Base-by-base conservation (phyloP, 2,329 filamentous ascomycete genomes). In the Xylaria sp. region DNA sequence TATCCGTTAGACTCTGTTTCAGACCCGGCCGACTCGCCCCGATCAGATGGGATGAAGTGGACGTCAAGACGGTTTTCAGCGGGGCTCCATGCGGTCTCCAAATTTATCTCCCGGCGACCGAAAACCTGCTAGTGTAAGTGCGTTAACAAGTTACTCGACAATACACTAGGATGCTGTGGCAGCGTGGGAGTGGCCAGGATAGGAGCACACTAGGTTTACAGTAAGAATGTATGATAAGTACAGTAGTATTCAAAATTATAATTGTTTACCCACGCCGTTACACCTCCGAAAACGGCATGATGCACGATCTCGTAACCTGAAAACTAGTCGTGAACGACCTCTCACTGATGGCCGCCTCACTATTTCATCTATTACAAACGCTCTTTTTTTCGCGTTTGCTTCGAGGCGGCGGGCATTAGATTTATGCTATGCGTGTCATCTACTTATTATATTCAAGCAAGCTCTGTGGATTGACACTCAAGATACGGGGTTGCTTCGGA, bases 31-130 rank as follows among this genome's bases (percentile, higher is more conserved):
- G 20, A 60, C 25, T 62, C 55, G 60, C 65, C 53, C 67, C 60
- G 65, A 67, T 57, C 41, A 41, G 60, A 64, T 57, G 46, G 67
- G 53, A 58, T 60, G 36, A 43, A 58, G 55, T 20, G 61, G 60
- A 56, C 25, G 12, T 55, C 50, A 28, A 60, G 45, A 60, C 41
- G 43, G 52, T 39, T 20, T 62, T 15, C 52, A 50, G 65, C 62
- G 65, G 68, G 65, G 59, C 58, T 58, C 65, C 65, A 68, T 70
- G 68, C 68, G 62, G 66, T 69, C 63, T 68, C 63, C 66, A 68
- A 68, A 68, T 61, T 66, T 68, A 66, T 68, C 66, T 68, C 60
- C 66, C 66, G 62, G 53, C 46, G 34, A 32, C 43, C 53, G 15
- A 45, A 41, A 25, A 15, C 20, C 57, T 53, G 36, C 60, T 46